Evolutionary conservation across 1,284 basidiomycete species (phyloP).

Genomic region (Quambalaria eucalypti): DNA sequence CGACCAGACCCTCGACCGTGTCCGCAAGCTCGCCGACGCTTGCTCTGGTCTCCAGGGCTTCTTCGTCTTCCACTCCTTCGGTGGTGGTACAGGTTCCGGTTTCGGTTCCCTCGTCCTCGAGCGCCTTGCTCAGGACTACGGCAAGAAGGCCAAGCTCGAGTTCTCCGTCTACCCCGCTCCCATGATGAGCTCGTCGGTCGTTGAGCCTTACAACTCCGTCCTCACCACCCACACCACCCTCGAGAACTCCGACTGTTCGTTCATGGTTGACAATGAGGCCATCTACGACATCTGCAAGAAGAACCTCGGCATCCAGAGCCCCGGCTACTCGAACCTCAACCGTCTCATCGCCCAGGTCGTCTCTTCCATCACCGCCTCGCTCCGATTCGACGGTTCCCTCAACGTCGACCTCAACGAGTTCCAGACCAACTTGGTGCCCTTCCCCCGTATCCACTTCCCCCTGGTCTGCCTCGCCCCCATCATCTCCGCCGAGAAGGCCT

Average conservation of each 20-base stretch:
- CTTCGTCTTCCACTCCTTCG: slow-evolving; percentile 99
- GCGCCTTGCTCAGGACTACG: slow-evolving; percentile 91
- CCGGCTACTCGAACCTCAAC: slow-evolving; percentile 91
- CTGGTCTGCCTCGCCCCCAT: slow-evolving; percentile 92
- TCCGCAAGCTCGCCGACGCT: slow-evolving; percentile 92
- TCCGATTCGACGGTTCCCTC: slow-evolving; percentile 93
- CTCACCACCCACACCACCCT: slow-evolving; percentile 97
- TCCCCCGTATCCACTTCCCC: slow-evolving; percentile 87
- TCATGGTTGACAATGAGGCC: slow-evolving; percentile 47
- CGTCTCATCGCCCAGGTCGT: slow-evolving; percentile 88
- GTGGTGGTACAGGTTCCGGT: slow-evolving; percentile 97
- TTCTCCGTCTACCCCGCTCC: slow-evolving; percentile 84
- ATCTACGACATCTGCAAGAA: slow-evolving; percentile 99
- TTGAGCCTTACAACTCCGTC: slow-evolving; percentile 99
- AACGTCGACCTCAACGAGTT: slow-evolving; percentile 98
- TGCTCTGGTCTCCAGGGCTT: slow-evolving; percentile 97
- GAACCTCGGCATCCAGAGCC: slow-evolving; percentile 75
- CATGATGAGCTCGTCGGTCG: slow-evolving; percentile 79
- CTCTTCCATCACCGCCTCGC: slow-evolving; percentile 90
- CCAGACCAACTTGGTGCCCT: slow-evolving; percentile 89
- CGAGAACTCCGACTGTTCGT: slow-evolving; percentile 95
- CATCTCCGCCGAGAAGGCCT: slow-evolving; percentile 68
- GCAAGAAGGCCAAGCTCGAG: slow-evolving; percentile 98
- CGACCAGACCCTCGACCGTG: slow-evolving; percentile 81
- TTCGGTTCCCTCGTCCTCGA: slow-evolving; percentile 96